Percentiles rank a stretch among this genome's conserved stretches.
Conservation (phyloP, 768 basidiomycete genomes). For the Agaricus blazei region DNA sequence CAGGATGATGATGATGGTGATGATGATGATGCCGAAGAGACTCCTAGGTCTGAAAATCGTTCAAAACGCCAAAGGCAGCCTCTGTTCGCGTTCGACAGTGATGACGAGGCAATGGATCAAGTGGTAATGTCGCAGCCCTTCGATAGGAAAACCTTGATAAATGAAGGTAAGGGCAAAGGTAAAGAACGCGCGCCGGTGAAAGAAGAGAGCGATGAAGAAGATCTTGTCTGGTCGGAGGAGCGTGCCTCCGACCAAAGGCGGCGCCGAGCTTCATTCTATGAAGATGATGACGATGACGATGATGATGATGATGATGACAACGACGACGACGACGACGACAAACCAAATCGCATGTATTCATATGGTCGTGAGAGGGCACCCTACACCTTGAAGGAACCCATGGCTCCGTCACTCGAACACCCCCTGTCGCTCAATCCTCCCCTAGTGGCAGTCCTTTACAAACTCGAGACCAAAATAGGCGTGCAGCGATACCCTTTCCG, state of each 20-base stretch:
- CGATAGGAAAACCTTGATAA: background rate
- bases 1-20: background rate
- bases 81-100: no score
- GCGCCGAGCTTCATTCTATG: no score
- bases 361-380: background rate
- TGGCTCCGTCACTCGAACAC: background rate
- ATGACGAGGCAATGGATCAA: no score
- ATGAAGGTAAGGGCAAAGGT: constrained; percentile 9
- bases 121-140: no score
- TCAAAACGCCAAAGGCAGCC: no score
- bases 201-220: background rate
- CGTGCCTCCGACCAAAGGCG: background rate
- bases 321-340: background rate
- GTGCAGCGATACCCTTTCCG: background rate
- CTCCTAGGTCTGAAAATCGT: no score
- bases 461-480: background rate
- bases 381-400: background rate
- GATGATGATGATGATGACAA: background rate
- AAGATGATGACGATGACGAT: background rate
- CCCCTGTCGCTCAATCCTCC: background rate
- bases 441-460: background rate
- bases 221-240: background rate
- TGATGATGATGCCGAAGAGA: constrained; percentile 10
- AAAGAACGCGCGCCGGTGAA: background rate
- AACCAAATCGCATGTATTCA: background rate